Base-by-base conservation (phyloP, 2,329 filamentous ascomycete genomes). In the Aspergillus arachidicola region DNA sequence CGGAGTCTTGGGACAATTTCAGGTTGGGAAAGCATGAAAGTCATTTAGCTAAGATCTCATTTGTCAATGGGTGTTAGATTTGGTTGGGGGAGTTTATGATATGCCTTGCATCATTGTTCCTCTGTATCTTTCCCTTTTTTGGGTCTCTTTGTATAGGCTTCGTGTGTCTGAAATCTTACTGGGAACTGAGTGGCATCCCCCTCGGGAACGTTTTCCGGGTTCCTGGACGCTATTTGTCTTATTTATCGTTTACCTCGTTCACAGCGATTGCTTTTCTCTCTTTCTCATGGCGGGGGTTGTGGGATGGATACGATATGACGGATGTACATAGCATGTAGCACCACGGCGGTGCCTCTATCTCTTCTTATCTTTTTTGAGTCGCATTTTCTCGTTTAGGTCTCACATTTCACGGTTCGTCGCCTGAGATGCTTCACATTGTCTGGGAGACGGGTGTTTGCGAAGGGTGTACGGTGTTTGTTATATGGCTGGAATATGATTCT, bases 1-100 rank as follows among this genome's bases (percentile, higher is more conserved):
- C 30, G 90, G 91, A 58, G 87, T 89, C 28, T 93, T 94, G 81
- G 92, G 92, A 55, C 86, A 84, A 74, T 94, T 94, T 68, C 77
- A 79, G 55, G 65, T 73, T 56, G 70, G 68, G 36, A 76, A 76
- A 67, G 69, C 69, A 61, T 77, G 66, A 73, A 66, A 30, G 53
- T 32, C 30, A n/a, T 32, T 7, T 32, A 51, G 48, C 59, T 32
- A 48, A 19, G 50, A 32, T 54, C 46, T 59, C 32, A 41, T 50
- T 60, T 58, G 41, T 60, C 28, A 28, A 23, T 26, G n/a, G 63
- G 65, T 61, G 55, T 62, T 66, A 61, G 60, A 65, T 61, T 50
- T 26, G 65, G 60, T 60, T 46, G 58, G 63, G 50, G 59, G 65
- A 63, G 63, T 62, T 41, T 36, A 58, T 64, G 53, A 56, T 60